Evolutionary conservation across 2,329 filamentous ascomycete species (phyloP).

Genomic region (Aspergillus fijiensis): DNA sequence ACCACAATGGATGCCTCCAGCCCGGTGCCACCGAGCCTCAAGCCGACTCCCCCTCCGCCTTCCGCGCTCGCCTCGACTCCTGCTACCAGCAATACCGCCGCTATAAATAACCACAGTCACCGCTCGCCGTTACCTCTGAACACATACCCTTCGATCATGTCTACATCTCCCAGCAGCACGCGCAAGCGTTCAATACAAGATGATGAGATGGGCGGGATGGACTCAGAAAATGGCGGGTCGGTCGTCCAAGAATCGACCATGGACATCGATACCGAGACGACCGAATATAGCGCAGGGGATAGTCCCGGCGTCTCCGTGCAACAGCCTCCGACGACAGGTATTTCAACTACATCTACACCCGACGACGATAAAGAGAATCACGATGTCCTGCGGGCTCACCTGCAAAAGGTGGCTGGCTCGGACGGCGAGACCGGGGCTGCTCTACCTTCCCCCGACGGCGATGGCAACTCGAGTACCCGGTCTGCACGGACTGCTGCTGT

Average conservation of each 20-base stretch:
- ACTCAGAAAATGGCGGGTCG: not conserved
- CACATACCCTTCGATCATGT: slow-evolving; percentile 6
- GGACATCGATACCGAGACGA: not conserved
- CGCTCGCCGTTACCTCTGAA: slow-evolving; percentile 26
- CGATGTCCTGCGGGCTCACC: not conserved
- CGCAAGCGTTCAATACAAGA: slow-evolving; percentile 5
- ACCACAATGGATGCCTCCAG: not conserved
- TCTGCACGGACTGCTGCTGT: too few relatives aligned
- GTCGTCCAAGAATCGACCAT: not conserved
- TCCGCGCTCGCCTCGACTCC: slow-evolving; percentile 13
- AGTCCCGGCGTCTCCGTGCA: not conserved
- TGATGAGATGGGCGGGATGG: not conserved
- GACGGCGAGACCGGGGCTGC: not conserved
- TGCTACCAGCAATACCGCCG: slow-evolving; percentile 15
- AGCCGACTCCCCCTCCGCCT: not conserved
- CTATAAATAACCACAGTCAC: slow-evolving; percentile 7
- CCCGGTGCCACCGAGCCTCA: not conserved
- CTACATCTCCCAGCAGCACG: not conserved
- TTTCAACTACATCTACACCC: not conserved
- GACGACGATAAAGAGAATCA: slow-evolving; percentile 14
- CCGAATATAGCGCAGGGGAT: not conserved
- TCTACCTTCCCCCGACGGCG: not conserved
- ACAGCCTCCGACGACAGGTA: not conserved
- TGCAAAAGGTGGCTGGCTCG: not conserved
- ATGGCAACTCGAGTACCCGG: not conserved